Conservation (phyloP, 2,329 filamentous ascomycete species). For the Aspergillus intermedius region DNA sequence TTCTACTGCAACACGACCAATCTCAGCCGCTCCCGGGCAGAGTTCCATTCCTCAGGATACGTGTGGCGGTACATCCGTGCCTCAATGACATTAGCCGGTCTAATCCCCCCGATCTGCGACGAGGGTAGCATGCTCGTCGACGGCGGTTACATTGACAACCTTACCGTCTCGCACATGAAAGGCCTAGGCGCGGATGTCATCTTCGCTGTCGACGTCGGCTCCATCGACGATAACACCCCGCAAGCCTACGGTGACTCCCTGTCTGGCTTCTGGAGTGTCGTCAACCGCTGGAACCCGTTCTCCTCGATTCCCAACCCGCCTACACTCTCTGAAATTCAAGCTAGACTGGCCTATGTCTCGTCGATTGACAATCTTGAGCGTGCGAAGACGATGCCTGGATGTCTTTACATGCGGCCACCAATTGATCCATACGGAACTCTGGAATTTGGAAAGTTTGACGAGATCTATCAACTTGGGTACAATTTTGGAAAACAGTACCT, state of each 20-base stretch:
- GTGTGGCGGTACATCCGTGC: slow-evolving; percentile 96
- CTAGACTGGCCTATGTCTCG: slow-evolving; percentile 85
- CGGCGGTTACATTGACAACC: slow-evolving; percentile 93
- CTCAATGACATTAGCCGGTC: slow-evolving; percentile 90
- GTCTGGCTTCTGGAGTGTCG: slow-evolving; percentile 87
- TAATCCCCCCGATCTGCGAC: slow-evolving; percentile 89
- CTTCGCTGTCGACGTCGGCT: slow-evolving; percentile 91
- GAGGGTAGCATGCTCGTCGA: slow-evolving; percentile 96
- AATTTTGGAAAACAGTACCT: slow-evolving; percentile 76
- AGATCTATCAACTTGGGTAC: slow-evolving; percentile 88
- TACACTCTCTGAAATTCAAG: slow-evolving; percentile 92
- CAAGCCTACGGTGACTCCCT: slow-evolving; percentile 91
- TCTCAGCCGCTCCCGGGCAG: slow-evolving; percentile 84
- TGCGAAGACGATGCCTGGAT: slow-evolving; percentile 84
- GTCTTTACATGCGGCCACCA: slow-evolving; percentile 92
- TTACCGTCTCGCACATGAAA: slow-evolving; percentile 97
- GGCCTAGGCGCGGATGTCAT: slow-evolving; percentile 86
- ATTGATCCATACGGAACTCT: slow-evolving; percentile 90
- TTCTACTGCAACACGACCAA: slow-evolving; percentile 99
- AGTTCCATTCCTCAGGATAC: slow-evolving; percentile 93
- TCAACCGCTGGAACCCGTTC: slow-evolving; percentile 97
- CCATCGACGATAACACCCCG: slow-evolving; percentile 83
- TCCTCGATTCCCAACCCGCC: slow-evolving; percentile 83
- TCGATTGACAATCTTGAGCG: slow-evolving; percentile 90
- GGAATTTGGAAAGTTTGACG: slow-evolving; percentile 96